Conservation (phyloP, 768 basidiomycete genomes). For the Harrya chromipes region DNA sequence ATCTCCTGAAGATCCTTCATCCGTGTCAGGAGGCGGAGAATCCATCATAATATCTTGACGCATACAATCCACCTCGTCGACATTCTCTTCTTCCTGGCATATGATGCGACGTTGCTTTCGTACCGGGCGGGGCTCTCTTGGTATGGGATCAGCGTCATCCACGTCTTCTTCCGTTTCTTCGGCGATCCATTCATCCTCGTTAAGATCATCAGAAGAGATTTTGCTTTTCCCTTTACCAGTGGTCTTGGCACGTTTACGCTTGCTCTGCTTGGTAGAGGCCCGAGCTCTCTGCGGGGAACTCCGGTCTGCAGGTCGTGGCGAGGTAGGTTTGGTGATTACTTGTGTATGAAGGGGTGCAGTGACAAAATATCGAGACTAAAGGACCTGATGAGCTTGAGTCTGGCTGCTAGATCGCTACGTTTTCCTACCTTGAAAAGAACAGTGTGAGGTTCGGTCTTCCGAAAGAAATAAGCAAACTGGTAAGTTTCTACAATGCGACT, state of each 20-base stretch:
- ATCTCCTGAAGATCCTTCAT: neutral
- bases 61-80: slow-evolving; percentile 7
- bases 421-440: slow-evolving; percentile 73
- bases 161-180: slow-evolving; percentile 20
- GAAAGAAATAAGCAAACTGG: slow-evolving; percentile 89
- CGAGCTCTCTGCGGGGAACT: slow-evolving; percentile 18
- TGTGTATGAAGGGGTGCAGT: slow-evolving; percentile 26
- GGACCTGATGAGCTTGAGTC: neutral
- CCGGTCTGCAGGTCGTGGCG: neutral
- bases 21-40: slow-evolving; percentile 1
- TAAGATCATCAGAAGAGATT: slow-evolving; percentile 23
- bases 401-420: neutral
- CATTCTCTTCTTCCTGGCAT: slow-evolving; percentile 26
- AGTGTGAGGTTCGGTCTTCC: slow-evolving; percentile 78
- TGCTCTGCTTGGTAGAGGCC: slow-evolving; percentile 6
- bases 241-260: slow-evolving; percentile 38
- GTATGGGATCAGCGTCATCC: slow-evolving; percentile 10
- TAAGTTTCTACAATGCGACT: slow-evolving; percentile 58
- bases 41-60: slow-evolving; percentile 18
- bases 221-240: slow-evolving; percentile 33
- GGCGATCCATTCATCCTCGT: slow-evolving; percentile 21
- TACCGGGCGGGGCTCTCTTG: slow-evolving; percentile 26
- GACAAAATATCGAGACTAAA: slow-evolving; percentile 43
- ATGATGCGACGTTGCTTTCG: slow-evolving; percentile 29
- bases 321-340: slow-evolving; percentile 16